Percentiles rank a stretch among this genome's conserved stretches.
Conservation (phyloP, 2,329 filamentous ascomycete species). For the Botrytis aclada region DNA sequence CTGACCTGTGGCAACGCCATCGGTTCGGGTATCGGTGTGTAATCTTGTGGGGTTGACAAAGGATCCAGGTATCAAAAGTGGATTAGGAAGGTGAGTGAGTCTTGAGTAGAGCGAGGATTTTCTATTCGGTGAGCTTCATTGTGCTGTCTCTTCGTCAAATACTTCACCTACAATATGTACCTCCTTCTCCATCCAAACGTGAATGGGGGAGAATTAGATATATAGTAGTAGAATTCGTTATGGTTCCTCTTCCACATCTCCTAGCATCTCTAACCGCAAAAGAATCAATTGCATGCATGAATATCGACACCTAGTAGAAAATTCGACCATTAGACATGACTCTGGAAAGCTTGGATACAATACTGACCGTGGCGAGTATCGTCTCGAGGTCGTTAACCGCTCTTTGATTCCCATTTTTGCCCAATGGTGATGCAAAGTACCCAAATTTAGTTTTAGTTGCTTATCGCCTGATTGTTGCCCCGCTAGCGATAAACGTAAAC, state of each 20-base stretch:
- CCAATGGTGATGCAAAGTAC: not conserved
- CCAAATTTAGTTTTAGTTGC: not conserved
- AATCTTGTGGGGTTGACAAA: not conserved
- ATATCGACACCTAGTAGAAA: not conserved
- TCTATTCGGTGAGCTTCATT: constrained; percentile 11
- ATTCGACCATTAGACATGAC: not conserved
- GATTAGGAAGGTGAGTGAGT: not conserved
- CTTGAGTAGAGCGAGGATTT: not conserved
- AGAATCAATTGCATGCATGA: not conserved
- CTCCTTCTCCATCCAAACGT: not conserved
- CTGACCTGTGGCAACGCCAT: constrained; percentile 1
- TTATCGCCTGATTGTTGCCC: constrained; percentile 6
- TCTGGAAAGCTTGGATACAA: not conserved
- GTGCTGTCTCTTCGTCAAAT: not conserved
- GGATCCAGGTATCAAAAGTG: not conserved
- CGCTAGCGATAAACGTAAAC: constrained; percentile 1
- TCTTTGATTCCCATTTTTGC: not conserved
- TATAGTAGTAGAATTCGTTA: not conserved
- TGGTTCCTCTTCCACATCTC: not conserved
- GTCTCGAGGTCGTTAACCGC: not conserved
- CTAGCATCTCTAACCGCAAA: not conserved
- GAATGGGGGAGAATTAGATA: not conserved
- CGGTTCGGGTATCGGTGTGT: constrained; percentile 4
- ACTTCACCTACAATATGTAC: constrained; percentile 2
- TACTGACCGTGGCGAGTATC: not conserved